Percentiles rank a stretch among this genome's conserved stretches.
phyloP scores from a whole-genome alignment of 768 basidiomycete species.

The Trametes sanguinea region DNA sequence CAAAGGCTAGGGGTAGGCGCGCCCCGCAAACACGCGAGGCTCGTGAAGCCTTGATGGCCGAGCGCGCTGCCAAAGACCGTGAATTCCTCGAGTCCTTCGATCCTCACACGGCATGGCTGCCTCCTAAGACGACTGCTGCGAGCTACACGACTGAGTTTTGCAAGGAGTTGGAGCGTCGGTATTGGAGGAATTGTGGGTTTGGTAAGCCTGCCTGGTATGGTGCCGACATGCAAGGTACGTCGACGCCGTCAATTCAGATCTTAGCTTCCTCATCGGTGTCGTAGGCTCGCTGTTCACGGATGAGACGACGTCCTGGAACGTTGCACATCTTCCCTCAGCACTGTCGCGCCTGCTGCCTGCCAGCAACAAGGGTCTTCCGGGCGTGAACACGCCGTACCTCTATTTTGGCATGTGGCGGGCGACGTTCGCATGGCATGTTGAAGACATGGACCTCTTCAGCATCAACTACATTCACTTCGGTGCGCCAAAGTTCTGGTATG shows the following conservation, averaged over 20 bases:
- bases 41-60: conserved; percentile 51
- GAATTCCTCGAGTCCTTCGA: conserved; percentile 73
- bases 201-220: conserved; percentile 97
- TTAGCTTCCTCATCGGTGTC: background rate
- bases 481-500: conserved; percentile 97
- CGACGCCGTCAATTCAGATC: background rate
- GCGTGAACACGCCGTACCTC: conserved; percentile 95
- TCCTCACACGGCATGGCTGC: conserved; percentile 77
- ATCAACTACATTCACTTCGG: conserved; percentile 99
- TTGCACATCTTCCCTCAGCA: conserved; percentile 86
- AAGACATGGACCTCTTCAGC: conserved; percentile 98
- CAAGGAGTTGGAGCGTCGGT: conserved; percentile 81
- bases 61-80: conserved; percentile 44
- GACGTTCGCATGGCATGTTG: conserved; percentile 98
- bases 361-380: conserved; percentile 74
- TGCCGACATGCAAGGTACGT: conserved; percentile 87
- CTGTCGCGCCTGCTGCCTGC: conserved; percentile 77
- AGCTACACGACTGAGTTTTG: conserved; percentile 93
- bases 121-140: conserved; percentile 62
- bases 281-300: conserved; percentile 72
- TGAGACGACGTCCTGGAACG: conserved; percentile 86
- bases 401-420: conserved; percentile 99
- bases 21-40: conserved; percentile 41
- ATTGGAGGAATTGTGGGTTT: conserved; percentile 89
- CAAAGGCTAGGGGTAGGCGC: conserved; percentile 46